Base-by-base conservation (phyloP, 208 protist genomes). In the Wallacemonas collosoma region DNA sequence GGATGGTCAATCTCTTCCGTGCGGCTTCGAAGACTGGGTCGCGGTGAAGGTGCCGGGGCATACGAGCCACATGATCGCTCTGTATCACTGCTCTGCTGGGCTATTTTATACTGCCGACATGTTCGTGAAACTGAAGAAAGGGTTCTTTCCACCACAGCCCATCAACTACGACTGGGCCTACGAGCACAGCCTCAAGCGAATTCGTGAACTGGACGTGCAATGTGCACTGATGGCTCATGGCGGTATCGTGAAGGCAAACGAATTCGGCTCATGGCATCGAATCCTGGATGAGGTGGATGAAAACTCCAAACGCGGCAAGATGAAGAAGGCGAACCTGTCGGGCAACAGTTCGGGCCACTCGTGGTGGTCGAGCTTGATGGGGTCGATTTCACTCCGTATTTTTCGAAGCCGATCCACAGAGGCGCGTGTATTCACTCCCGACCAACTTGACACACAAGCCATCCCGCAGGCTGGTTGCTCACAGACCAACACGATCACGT, bases 41-140 rank as follows among this genome's bases (percentile, higher is more conserved):
- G 70, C 73, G 0, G 72, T 87, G 26, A 79, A 77, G 65, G 75
- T 81, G 43, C 78, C 85, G 26, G 85, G 85, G 3, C 85, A 90
- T 76, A 90, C 85, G 3, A 71, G 69, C 12, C 81, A 90, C 66
- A 85, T 87, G 81, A 65, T 90, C 9, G 80, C 67, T 2, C 72
- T 85, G 47, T 90, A 85, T 71, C 85, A 90, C 73, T 5, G 47
- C 11, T 60, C 76, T 14, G 73, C 79, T 7, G 63, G 77, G n/a
- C 72, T 76, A 50, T 80, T 90, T 47, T 87, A 90, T 73, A 55
- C 62, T 5, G 69, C 76, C 2, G 81, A 90, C 61, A 67, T 81
- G 61, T 60, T 82, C 61, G 79, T 90, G 15, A 73, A 66, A 2
- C 73, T 82, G 4, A 43, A 54, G 48, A 79, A 76, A 48, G 77